Evolutionary conservation across 192 early-diverging fungal genomes (phyloP), one percentile per base, ranked within the genome.

Genomic region (Linnemannia hyalina): DNA sequence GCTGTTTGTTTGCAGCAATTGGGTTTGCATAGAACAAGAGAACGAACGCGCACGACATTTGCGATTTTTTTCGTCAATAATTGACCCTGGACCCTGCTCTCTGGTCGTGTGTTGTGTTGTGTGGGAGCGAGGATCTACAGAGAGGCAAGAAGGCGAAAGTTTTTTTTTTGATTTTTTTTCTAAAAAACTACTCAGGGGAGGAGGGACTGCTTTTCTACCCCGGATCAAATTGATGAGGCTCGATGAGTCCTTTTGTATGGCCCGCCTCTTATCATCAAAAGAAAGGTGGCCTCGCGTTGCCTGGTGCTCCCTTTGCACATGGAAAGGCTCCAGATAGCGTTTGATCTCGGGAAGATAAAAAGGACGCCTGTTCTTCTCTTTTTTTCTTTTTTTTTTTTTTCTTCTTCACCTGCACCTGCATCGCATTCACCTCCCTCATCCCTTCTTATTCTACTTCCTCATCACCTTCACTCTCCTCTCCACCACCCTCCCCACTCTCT

Each of bases 211-310:
- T 65, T 65, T 65, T 29, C 26, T 65, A 65, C 60, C 60, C 60
- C 60, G 60, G 60, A 65, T 65, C 60, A 65, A 60, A 15, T 2
- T 15, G 60, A 65, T 65, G 60, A 65, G 60, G 60, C 60, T 32
- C 8, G 60, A 65, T 65, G 60, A 70, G 69, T 70, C 69, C 40
- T 20, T 7, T 22, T 65, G 60, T 65, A 65, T 65, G 60, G 60
- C 11, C 4, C 29, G 32, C 6, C 35, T 70, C 38, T 42, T 38
- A 70, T 41, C 69, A 70, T 38, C 7, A 26, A 20, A 38, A 70
- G 6, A 70, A 40, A 36, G 36, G 68, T 20, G 0, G 32, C 69
- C 69, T 40, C 38, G 69, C 35, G 18, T 5, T 15, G 49, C 4
- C 2, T 1, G 38, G 35, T 22, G 26, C 69, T 42, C 38, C 6